Percentiles rank a stretch among this genome's conserved stretches.
These are phyloP conservation scores for Colletotrichum tabaci DNA, from an alignment of 2,329 filamentous ascomycete genomes.

Conservation along the genomic window DNA sequence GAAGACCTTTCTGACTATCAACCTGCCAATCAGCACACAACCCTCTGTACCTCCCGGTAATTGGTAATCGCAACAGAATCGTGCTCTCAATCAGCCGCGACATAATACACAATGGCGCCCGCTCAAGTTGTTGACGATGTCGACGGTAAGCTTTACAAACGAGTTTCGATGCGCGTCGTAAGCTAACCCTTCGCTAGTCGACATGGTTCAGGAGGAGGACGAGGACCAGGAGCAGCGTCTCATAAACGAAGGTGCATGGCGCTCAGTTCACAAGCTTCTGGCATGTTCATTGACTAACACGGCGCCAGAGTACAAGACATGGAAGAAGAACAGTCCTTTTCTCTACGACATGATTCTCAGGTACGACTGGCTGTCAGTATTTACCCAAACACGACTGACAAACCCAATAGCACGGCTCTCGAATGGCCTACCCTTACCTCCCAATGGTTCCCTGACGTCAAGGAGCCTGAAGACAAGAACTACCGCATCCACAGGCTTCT, in stretches of 20 bases:
- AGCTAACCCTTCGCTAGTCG: conserved; percentile 54
- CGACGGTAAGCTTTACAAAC: conserved; percentile 56
- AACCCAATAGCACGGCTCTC: conserved; percentile 78
- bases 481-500: conserved; percentile 90
- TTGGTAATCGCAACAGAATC: background rate
- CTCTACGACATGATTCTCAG: conserved; percentile 98
- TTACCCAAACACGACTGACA: conserved; percentile 19
- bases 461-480: conserved; percentile 88
- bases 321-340: conserved; percentile 99
- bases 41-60: conserved; percentile 4
- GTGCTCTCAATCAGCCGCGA: background rate
- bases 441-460: conserved; percentile 98
- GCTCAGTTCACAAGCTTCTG: background rate
- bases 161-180: background rate
- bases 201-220: conserved; percentile 76
- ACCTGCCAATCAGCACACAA: conserved; percentile 15
- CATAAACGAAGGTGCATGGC: conserved; percentile 85
- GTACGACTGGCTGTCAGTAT: conserved; percentile 55
- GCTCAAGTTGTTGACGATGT: conserved; percentile 64
- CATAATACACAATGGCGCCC: conserved; percentile 58
- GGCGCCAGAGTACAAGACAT: conserved; percentile 92
- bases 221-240: conserved; percentile 85
- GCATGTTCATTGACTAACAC: background rate
- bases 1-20: conserved; percentile 26
- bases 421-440: conserved; percentile 98